Percentiles rank a stretch among this genome's conserved stretches.
Evolutionary conservation across 2,329 filamentous ascomycete genomes (phyloP).

Genomic region (Exserohilum rostratum): DNA sequence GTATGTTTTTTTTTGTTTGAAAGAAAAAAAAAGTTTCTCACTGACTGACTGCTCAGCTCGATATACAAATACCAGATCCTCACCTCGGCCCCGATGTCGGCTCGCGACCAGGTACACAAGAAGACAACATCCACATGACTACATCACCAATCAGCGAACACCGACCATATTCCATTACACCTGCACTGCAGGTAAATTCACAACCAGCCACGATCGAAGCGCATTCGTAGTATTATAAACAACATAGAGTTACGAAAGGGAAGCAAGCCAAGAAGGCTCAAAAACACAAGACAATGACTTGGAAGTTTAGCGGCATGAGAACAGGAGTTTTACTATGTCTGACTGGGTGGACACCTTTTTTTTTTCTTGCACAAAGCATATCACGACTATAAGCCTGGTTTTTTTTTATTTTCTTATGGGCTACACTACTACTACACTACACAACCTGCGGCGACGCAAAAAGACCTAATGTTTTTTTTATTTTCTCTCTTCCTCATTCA

Average conservation of each 20-base stretch:
- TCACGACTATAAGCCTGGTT: constrained; percentile 1
- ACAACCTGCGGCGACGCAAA: constrained; percentile 15
- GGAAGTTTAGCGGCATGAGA: constrained; percentile 12
- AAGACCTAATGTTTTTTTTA: constrained; percentile 15
- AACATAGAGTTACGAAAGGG: background rate
- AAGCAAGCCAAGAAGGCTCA: background rate
- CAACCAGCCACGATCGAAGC: constrained; percentile 31
- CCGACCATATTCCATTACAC: constrained; percentile 32
- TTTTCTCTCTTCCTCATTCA: background rate
- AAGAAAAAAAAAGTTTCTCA: background rate
- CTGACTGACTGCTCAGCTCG: constrained; percentile 59
- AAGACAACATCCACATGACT: constrained; percentile 25
- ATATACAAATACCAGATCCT: constrained; percentile 81
- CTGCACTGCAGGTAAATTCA: constrained; percentile 40
- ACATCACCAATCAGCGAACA: constrained; percentile 26
- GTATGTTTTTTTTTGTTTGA: constrained; percentile 55
- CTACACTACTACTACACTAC: constrained; percentile 1
- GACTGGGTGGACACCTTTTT: background rate
- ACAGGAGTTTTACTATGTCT: constrained; percentile 8
- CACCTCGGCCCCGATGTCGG: constrained; percentile 60
- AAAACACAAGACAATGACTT: background rate
- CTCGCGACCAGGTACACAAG: constrained; percentile 36
- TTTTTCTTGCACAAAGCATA: background rate
- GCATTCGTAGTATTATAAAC: constrained; percentile 16
- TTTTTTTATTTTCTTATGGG: background rate